Conservation (phyloP, 2,329 filamentous ascomycete species). For the Fusarium stilboides region DNA sequence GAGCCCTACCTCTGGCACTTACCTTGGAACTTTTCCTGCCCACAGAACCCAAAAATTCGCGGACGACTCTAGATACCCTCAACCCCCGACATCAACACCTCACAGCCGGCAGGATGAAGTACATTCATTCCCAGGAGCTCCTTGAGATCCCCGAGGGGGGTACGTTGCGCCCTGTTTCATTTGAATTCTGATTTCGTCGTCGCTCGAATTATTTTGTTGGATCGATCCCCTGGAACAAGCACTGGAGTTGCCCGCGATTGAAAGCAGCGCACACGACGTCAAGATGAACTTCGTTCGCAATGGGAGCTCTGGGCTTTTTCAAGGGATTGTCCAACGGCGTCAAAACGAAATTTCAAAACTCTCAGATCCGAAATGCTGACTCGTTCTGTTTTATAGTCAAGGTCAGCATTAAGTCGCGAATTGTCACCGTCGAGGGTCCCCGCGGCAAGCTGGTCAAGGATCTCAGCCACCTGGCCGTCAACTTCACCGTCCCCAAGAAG, state of each 20-base stretch:
- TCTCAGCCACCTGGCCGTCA: slow-evolving; percentile 95
- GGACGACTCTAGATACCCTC: slow-evolving; percentile 59
- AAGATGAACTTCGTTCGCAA: slow-evolving; percentile 31
- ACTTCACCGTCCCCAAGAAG: slow-evolving; percentile 90
- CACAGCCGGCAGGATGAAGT: slow-evolving; percentile 91
- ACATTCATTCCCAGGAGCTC: slow-evolving; percentile 98
- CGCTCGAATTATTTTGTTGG: slow-evolving; percentile 22
- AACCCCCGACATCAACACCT: slow-evolving; percentile 62
- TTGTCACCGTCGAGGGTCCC: slow-evolving; percentile 97
- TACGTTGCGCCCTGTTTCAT: slow-evolving; percentile 69
- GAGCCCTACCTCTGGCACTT: slow-evolving; percentile 53
- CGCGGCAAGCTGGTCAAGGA: slow-evolving; percentile 98
- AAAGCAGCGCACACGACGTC: slow-evolving; percentile 32
- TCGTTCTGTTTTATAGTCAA: slow-evolving; percentile 77
- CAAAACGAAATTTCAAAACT: slow-evolving; percentile 21
- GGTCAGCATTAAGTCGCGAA: slow-evolving; percentile 95
- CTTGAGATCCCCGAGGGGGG: slow-evolving; percentile 96
- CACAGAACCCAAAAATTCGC: slow-evolving; percentile 56
- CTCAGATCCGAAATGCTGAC: slow-evolving; percentile 51
- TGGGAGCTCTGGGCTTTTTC: slow-evolving; percentile 8
- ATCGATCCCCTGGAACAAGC: slow-evolving; percentile 26
- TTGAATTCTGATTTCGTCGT: slow-evolving; percentile 15
- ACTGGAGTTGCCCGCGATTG: slow-evolving; percentile 33
- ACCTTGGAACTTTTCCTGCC: slow-evolving; percentile 61
- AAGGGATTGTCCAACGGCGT: slow-evolving; percentile 17